Evolutionary conservation across 2,329 filamentous ascomycete genomes (phyloP).

Genomic region (Dactylonectria estremocensis): DNA sequence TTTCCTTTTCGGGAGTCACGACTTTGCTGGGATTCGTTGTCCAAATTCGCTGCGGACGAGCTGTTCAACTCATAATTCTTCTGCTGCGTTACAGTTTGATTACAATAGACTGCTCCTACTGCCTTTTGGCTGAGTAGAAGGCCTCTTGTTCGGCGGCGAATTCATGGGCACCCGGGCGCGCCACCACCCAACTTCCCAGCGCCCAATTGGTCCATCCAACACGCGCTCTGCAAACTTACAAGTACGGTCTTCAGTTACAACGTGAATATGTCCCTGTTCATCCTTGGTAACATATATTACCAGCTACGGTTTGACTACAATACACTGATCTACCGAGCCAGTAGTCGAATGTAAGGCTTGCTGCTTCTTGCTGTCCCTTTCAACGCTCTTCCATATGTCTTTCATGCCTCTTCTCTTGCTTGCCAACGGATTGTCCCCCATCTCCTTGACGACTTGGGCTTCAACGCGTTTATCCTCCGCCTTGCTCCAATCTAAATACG

Average conservation of each 20-base stretch:
- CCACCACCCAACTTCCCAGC: too few species aligned
- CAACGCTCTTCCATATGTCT: conserved; percentile 10
- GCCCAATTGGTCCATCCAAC: too few species aligned
- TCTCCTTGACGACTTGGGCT: conserved; percentile 12
- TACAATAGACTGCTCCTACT: conserved; percentile 25
- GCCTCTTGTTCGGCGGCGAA: conserved; percentile 15
- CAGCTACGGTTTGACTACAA: not conserved
- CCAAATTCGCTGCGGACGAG: too few species aligned
- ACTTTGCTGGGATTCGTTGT: too few species aligned
- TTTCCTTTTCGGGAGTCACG: too few species aligned
- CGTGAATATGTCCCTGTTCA: too few species aligned
- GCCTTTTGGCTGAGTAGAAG: conserved; percentile 14
- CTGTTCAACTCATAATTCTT: too few species aligned
- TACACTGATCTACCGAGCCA: not conserved
- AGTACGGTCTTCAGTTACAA: too few species aligned
- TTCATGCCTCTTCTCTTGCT: conserved; percentile 18
- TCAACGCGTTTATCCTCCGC: conserved; percentile 17
- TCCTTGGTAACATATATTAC: too few species aligned
- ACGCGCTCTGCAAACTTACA: too few species aligned
- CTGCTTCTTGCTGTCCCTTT: conserved; percentile 13
- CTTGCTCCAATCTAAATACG: conserved; percentile 22
- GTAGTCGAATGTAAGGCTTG: conserved; percentile 23
- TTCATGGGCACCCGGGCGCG: too few species aligned
- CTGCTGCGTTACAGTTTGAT: not conserved
- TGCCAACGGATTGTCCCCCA: conserved; percentile 3